Percentiles rank a stretch among this genome's conserved stretches.
phyloP scores from a whole-genome alignment of 1,139 yeast genomes.

The Suhomyces bribrorum region DNA sequence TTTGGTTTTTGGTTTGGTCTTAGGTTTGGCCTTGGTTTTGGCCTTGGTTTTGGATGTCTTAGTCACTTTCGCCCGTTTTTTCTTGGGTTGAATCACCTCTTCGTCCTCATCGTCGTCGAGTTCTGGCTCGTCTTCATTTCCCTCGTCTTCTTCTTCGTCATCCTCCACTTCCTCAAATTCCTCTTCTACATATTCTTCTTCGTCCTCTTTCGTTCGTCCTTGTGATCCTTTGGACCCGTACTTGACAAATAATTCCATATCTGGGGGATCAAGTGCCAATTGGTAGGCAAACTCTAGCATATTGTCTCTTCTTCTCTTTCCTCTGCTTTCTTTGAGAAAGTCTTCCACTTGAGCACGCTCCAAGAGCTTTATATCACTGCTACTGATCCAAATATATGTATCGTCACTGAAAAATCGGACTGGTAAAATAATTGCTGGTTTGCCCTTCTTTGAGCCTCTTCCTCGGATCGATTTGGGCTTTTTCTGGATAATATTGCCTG shows the following conservation, averaged over 20 bases:
- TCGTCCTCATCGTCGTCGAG: constrained; percentile 15
- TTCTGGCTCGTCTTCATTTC: constrained; percentile 17
- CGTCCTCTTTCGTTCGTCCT: constrained; percentile 21
- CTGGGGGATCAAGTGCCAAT: constrained; percentile 46
- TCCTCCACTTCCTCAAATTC: constrained; percentile 22
- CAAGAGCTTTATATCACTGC: constrained; percentile 42
- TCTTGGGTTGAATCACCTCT: constrained; percentile 10
- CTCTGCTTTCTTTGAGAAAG: constrained; percentile 22
- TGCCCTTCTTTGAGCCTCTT: constrained; percentile 22
- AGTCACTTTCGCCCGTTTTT: constrained; percentile 3
- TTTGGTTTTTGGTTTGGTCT: background rate
- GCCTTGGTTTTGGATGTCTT: constrained; percentile 8
- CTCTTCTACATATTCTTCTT: constrained; percentile 22
- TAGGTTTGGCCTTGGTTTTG: constrained; percentile 4
- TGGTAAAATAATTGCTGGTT: constrained; percentile 33
- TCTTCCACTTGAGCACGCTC: constrained; percentile 28
- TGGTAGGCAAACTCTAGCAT: constrained; percentile 40
- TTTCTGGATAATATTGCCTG: constrained; percentile 49
- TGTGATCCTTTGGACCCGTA: constrained; percentile 43
- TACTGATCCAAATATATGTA: constrained; percentile 62
- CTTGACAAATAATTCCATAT: constrained; percentile 42
- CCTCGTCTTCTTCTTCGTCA: constrained; percentile 19
- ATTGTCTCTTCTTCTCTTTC: constrained; percentile 37
- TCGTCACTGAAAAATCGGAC: constrained; percentile 68
- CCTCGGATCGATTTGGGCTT: constrained; percentile 45